Base-by-base conservation (phyloP, 495 filamentous ascomycete genomes). In the Podospora pseudocomata region DNA sequence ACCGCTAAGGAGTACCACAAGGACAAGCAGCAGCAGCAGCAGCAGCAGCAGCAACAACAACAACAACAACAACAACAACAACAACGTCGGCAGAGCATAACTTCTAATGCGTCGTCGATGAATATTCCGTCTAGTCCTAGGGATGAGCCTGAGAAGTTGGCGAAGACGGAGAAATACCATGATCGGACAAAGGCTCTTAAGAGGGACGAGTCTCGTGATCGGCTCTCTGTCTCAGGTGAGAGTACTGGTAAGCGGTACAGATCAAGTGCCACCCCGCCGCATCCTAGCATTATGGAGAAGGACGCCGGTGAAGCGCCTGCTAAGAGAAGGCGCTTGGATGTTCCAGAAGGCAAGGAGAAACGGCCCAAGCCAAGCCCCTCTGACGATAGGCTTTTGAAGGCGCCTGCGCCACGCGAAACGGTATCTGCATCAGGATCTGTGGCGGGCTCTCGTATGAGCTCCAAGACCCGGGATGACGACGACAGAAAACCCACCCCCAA, bases 221-320 rank as follows among this genome's bases (percentile, higher is more conserved):
- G 84, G 49, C 70, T 85, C 44, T 80, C 79, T 61, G 76, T 71
- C 69, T 80, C 74, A 19, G 82, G 81, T 18, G 86, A 88, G 64
- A 70, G 72, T 61, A 77, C 83, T 58, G 79, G 86, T 60, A 93
- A 92, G 72, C 85, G 91, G 57, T 84, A 87, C 70, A 86, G 90
- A 54, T 80, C 82, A 64, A 92, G 90, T 72, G 84, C 82, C 16
- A 91, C 89, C 4, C 90, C 91, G 2, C 88, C 90, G 60, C 81
- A 87, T 67, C 85, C 82, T 63, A 83, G 83, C 30, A 81, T 82
- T 49, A 78, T 82, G 27, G 86, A 85, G 49, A 80, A 82, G 67
- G 83, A 85, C 66, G 69, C 86, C 77, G 74, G 83, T 80, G 81
- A 90, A 81, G 79, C 73, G 32, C 80, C 83, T 20, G 64, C 77